Evolutionary conservation across 2,329 filamentous ascomycete species (phyloP).

Genomic region (Talaromyces rugulosus): DNA sequence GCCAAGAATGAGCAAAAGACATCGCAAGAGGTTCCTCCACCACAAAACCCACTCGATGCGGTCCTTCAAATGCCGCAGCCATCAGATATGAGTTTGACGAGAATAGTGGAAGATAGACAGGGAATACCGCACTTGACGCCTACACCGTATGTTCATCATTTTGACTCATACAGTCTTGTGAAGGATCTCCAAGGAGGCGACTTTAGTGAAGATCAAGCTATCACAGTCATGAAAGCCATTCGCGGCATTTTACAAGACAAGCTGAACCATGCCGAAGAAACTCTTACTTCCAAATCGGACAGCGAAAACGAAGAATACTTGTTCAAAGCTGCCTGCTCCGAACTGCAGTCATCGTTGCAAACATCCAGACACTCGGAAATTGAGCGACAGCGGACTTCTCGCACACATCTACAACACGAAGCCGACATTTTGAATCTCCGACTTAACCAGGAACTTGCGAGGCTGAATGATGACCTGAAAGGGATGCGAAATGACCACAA

Average conservation of each 20-base stretch:
- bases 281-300: slow-evolving; percentile 82
- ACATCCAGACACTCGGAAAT: slow-evolving; percentile 72
- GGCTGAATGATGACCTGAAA: slow-evolving; percentile 84
- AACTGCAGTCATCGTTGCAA: slow-evolving; percentile 80
- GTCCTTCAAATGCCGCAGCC: slow-evolving; percentile 41
- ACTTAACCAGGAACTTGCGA: slow-evolving; percentile 75
- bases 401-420: slow-evolving; percentile 85
- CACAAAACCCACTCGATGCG: slow-evolving; percentile 31
- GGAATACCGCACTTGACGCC: slow-evolving; percentile 62
- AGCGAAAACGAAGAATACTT: slow-evolving; percentile 94
- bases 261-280: slow-evolving; percentile 72
- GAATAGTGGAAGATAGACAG: slow-evolving; percentile 30
- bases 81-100: slow-evolving; percentile 28
- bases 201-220: slow-evolving; percentile 70
- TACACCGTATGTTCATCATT: slow-evolving; percentile 87
- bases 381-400: slow-evolving; percentile 76
- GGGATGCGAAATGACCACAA: slow-evolving; percentile 95
- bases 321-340: slow-evolving; percentile 88
- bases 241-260: slow-evolving; percentile 72
- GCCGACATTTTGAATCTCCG: slow-evolving; percentile 87
- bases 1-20: neutral
- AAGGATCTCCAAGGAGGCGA: slow-evolving; percentile 68
- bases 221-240: slow-evolving; percentile 89
- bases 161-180: slow-evolving; percentile 89
- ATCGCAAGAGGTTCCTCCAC: slow-evolving; percentile 6